These are phyloP conservation scores for Leishmania guyanensis DNA, from an alignment of 208 protist genomes.

Conservation along the genomic window DNA sequence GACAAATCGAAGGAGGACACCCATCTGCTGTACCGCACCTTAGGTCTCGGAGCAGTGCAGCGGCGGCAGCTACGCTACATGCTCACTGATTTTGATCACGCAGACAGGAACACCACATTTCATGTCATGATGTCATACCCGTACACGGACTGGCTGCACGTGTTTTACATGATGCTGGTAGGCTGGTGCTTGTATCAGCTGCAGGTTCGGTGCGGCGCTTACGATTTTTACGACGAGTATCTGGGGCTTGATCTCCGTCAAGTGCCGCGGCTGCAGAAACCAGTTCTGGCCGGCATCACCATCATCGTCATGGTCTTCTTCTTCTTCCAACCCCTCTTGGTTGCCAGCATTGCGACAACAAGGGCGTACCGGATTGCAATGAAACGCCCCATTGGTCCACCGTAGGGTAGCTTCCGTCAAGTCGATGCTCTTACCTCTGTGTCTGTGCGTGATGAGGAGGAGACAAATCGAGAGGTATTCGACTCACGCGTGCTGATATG, in stretches of 20 bases:
- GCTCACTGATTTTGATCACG: slow-evolving; percentile 87
- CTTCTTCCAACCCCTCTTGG: slow-evolving; percentile 77
- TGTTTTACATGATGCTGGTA: slow-evolving; percentile 79
- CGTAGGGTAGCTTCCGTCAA: slow-evolving; percentile 28
- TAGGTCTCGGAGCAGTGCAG: slow-evolving; percentile 81
- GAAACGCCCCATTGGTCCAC: slow-evolving; percentile 81
- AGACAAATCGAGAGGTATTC: neutral
- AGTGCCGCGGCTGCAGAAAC: slow-evolving; percentile 75
- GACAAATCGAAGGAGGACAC: slow-evolving; percentile 55
- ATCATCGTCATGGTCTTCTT: slow-evolving; percentile 75
- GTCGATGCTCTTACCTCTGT: neutral
- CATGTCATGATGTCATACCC: slow-evolving; percentile 93
- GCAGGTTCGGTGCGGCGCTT: slow-evolving; percentile 64
- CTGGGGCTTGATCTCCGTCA: slow-evolving; percentile 84
- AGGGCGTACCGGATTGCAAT: slow-evolving; percentile 82
- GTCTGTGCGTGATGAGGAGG: neutral
- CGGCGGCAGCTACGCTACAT: slow-evolving; percentile 85
- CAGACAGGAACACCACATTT: slow-evolving; percentile 74
- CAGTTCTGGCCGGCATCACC: slow-evolving; percentile 64
- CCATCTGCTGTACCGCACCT: slow-evolving; percentile 58
- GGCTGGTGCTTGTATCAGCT: slow-evolving; percentile 74
- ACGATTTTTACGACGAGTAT: slow-evolving; percentile 90
- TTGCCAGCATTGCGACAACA: slow-evolving; percentile 84
- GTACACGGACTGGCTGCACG: slow-evolving; percentile 88
- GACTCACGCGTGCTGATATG: neutral